Evolutionary conservation across 352 stramenopile genomes (phyloP), one percentile per base, ranked within the genome.

Genomic region (Phytophthora cryptogea): DNA sequence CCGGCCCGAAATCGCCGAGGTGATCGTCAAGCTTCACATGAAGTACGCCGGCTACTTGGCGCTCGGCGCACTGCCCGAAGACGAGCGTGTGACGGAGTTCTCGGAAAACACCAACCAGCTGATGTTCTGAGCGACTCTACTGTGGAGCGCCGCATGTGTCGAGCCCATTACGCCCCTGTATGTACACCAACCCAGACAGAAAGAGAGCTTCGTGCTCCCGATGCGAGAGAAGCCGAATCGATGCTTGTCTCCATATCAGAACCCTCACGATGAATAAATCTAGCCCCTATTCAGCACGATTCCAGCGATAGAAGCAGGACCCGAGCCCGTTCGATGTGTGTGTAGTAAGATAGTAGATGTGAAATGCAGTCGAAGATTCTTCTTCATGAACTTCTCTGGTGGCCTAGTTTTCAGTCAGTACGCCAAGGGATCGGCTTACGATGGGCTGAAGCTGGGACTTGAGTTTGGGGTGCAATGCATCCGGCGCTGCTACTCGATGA

Each of bases 1-100:
- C 68, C 70, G 83, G 3, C 83, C 83, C 2, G 78, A 89, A 52
- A 76, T 92, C 49, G 71, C 81, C 5, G 78, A 89, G 45, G 66
- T 92, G 20, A 88, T 92, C 46, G 67, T 92, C 45, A 87, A 86
- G 66, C 83, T 91, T 56, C 83, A 85, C 43, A 68, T 90, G 65
- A 90, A 89, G 56, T 92, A 91, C 63, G 79, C 83, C 11, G 53
- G 63, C 14, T 88, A 85, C 32, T 86, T 77, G 27, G 70, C 68
- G 44, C 64, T 92, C 26, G 83, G 83, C 16, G 75, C 76, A 42
- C 46, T 92, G 14, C 67, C 68, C 14, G 83, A 92, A 55, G 78
- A 88, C 52, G 58, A 70, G 54, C 67, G 66, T 8, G 72, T 82
- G 23, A 76, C 67, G 2, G 53, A 71, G n/a, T 84, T 88, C 45